Percentiles rank a stretch among this genome's conserved stretches.
These are phyloP conservation scores for Albophoma yamanashiensis DNA, from an alignment of 2,329 filamentous ascomycete genomes.

Conservation along the genomic window DNA sequence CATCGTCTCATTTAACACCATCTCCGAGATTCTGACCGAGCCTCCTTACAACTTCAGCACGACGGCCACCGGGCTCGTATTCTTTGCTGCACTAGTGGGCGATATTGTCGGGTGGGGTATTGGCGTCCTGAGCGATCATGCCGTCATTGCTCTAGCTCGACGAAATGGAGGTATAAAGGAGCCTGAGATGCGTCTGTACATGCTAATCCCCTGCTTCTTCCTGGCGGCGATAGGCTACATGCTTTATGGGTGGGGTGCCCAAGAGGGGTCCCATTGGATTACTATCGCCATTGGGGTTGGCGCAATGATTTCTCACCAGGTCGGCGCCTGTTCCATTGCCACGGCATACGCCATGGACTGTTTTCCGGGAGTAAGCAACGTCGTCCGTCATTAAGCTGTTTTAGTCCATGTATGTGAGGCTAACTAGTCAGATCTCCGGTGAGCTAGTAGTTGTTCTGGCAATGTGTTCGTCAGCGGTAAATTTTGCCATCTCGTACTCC, in stretches of 20 bases:
- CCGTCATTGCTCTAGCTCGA: background rate
- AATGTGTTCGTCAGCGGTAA: background rate
- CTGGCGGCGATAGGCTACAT: background rate
- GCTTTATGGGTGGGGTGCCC: background rate
- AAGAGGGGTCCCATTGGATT: background rate
- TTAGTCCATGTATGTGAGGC: background rate
- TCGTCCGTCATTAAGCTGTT: background rate
- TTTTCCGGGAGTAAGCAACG: background rate
- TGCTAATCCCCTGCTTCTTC: background rate
- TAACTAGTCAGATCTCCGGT: background rate
- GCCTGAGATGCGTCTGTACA: background rate
- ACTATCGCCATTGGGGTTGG: background rate
- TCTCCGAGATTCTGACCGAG: background rate
- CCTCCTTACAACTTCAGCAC: background rate
- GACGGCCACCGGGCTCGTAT: background rate
- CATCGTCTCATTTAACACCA: background rate
- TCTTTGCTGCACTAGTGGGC: background rate
- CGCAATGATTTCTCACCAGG: background rate
- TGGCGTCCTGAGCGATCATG: background rate
- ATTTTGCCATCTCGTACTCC: background rate
- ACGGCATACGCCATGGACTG: background rate
- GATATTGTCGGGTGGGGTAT: background rate
- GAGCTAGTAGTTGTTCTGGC: background rate
- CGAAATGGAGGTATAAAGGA: background rate
- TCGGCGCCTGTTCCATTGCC: background rate